Evolutionary conservation across 2,329 filamentous ascomycete species (phyloP), one percentile per base, ranked within the genome.

Genomic region (Fusarium sp.): DNA sequence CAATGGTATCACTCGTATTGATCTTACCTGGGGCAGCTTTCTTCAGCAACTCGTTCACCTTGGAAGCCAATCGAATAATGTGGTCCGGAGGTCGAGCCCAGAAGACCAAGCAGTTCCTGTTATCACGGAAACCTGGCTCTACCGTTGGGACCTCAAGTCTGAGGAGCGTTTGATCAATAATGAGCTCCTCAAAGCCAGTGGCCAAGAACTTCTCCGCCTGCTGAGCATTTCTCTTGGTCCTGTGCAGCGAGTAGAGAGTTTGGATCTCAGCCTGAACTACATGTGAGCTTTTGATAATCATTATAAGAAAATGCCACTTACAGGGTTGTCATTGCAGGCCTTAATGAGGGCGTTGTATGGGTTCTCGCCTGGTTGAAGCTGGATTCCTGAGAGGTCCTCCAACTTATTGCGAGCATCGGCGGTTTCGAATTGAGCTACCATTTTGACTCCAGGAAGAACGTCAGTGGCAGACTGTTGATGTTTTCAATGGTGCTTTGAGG

Each of bases 31-130:
- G 92, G 16, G 91, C 90, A 22, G 88, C 85, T 22, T 84, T 81
- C 60, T 84, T 83, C 49, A 97, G 82, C 74, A 88, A 85, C 52
- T 85, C 79, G 79, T 98, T 95, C 30, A 98, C 81, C 60, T 86
- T 85, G 4, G 82, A 80, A 5, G 95, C 88, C 62, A 98, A 81
- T 22, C 86, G 81, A 47, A 91, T 84, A 20, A 98, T 84, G 71
- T 91, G 88, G 47, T 88, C 81, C 1, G 94, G 92, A 18, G 95
- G 95, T 9, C 94, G 86, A 6, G 92, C 93, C 94, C 94, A 98
- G 76, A 98, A 90, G 1, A 94, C 92, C 13, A 98, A 84, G 77
- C 94, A 97, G 75, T 97, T 86, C 43, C 95, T 85, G 44, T 88
- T 87, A 77, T 98, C 95, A 54, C 84, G 79, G 77, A 92, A 97